A percentile compares a stretch with the other conserved stretches of the same genome.
These are phyloP conservation scores for Petunia hybrid DNA, from an alignment of 305 asterid genomes.

Conservation along the genomic window DNA sequence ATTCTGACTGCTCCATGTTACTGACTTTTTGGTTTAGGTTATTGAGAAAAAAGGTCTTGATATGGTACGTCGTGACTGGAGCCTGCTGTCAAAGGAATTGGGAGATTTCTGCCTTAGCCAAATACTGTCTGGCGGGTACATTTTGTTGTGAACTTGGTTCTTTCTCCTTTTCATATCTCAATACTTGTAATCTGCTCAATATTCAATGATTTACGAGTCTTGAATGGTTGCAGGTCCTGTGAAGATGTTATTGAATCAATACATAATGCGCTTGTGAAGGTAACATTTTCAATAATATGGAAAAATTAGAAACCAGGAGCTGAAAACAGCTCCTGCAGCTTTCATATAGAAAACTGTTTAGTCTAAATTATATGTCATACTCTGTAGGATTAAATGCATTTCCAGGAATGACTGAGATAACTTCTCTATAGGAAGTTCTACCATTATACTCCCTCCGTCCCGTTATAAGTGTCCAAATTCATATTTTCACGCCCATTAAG, in stretches of 20 bases:
- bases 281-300: slow-evolving; percentile 40
- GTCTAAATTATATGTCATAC: background rate
- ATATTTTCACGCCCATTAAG: no score
- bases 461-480: no score
- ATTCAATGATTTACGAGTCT: slow-evolving; percentile 18
- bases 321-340: slow-evolving; percentile 33
- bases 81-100: slow-evolving; percentile 88
- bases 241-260: slow-evolving; percentile 95
- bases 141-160: slow-evolving; percentile 32
- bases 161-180: slow-evolving; percentile 11
- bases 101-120: slow-evolving; percentile 96
- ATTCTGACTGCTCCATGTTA: slow-evolving; percentile 20
- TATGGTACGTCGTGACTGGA: slow-evolving; percentile 99
- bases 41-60: slow-evolving; percentile 98
- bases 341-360: background rate
- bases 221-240: slow-evolving; percentile 72
- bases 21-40: slow-evolving; percentile 54
- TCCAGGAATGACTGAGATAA: slow-evolving; percentile 1
- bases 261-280: slow-evolving; percentile 89
- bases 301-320: slow-evolving; percentile 30
- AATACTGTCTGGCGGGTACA: slow-evolving; percentile 92
- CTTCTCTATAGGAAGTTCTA: slow-evolving; percentile 9
- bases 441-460: background rate
- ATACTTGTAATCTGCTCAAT: background rate
- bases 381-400: background rate